Base-by-base conservation (phyloP, 495 filamentous ascomycete genomes). In the Neurospora cerealis region DNA sequence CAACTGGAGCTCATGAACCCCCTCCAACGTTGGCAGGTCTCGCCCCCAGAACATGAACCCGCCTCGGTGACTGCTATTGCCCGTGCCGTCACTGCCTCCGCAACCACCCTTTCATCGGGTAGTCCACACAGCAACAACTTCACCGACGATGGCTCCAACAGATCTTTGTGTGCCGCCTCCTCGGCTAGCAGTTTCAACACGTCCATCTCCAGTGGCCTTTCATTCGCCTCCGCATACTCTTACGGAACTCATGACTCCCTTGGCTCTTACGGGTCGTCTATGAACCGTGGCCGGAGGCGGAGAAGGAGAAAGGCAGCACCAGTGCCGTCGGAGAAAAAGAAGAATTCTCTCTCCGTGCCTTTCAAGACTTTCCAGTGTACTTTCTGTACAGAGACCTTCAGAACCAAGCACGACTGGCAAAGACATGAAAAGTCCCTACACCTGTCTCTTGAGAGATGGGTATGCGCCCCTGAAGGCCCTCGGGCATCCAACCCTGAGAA, bases 41-140 rank as follows among this genome's bases (percentile, higher is more conserved):
- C 92, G 72, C 93, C 93, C 9, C 93, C 93, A 24, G 93, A 96
- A 84, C 87, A 95, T 85, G 93, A 96, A 90, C 90, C 93, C 62
- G 93, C 93, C 75, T 87, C 91, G 15, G 89, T 93, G 37, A 89
- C 88, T 36, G 93, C 89, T 83, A 96, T 97, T 86, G 89, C 89
- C 34, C 88, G 90, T 74, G 93, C 93, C 76, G 85, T 95, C 71
- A 90, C 89, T 34, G 88, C 87, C 60, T 88, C 86, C 11, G 70
- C 75, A 3, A 81, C 87, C 34, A 86, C 89, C 42, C 81, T 85
- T 6, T 84, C 84, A 24, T 86, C 86, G 5, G 85, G 84, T 70
- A 89, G 88, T 79, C 87, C 78, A 80, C 86, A 84, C 72, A 81
- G 84, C 70, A 62, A 62, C 54, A 34, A 34, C 54, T 83, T 83